phyloP scores from a whole-genome alignment of 2,329 filamentous ascomycete genomes.

The Orbilia ellipsospora region DNA sequence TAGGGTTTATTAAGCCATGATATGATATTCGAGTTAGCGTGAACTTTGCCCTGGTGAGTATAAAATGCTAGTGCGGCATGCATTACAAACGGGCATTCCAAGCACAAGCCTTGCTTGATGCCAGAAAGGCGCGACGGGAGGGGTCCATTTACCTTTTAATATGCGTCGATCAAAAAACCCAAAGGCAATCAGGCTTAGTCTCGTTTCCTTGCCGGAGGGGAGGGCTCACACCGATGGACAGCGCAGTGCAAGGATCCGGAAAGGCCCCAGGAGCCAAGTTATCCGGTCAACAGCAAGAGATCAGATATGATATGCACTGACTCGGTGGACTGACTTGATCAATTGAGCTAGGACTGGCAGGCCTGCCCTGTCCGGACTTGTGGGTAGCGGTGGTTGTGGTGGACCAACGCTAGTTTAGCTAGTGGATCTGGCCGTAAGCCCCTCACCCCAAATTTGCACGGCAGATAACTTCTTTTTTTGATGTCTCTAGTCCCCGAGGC shows the following conservation, averaged over 20 bases:
- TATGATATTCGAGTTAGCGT: constrained; percentile 48
- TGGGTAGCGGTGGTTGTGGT: background rate
- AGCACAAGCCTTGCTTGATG: constrained; percentile 15
- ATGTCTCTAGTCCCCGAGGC: background rate
- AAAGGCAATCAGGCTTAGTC: constrained; percentile 38
- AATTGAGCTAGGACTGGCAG: constrained; percentile 27
- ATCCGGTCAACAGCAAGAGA: constrained; percentile 30
- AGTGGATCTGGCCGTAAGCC: constrained; percentile 46
- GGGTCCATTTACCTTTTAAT: constrained; percentile 54
- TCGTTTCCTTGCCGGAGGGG: constrained; percentile 20
- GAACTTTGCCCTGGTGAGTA: constrained; percentile 39
- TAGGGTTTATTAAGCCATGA: constrained; percentile 40
- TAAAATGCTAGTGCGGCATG: constrained; percentile 53
- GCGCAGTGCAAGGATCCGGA: constrained; percentile 27
- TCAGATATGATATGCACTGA: constrained; percentile 51
- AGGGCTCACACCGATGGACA: constrained; percentile 27
- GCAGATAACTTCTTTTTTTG: constrained; percentile 24
- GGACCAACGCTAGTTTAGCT: constrained; percentile 51
- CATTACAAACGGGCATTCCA: constrained; percentile 35
- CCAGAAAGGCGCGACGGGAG: constrained; percentile 40
- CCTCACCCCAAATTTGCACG: constrained; percentile 48
- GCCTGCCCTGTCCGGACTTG: constrained; percentile 31
- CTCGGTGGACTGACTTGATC: constrained; percentile 29
- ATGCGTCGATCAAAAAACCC: constrained; percentile 41
- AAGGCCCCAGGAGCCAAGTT: constrained; percentile 27